Evolutionary conservation across 2,329 filamentous ascomycete genomes (phyloP), one percentile per base, ranked within the genome.

Genomic region (Coniella vitis): DNA sequence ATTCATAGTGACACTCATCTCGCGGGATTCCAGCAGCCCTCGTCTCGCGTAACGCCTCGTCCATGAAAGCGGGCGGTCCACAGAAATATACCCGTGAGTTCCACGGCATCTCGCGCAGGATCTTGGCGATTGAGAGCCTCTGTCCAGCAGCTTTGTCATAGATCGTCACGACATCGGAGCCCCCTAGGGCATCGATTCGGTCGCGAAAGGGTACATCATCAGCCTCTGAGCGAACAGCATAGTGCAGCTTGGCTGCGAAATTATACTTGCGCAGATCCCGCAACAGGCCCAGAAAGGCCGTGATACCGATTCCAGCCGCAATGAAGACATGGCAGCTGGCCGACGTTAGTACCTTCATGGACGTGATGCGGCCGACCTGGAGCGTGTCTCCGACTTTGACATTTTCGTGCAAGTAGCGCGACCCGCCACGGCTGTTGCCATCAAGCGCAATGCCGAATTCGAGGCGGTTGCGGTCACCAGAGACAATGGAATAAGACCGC

Each of bases 301-400:
- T 86, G 53, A 86, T 75, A 0, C 82, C 83, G 25, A 86, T 79
- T 0, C 82, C 83, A 9, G 78, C 82, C 0, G 73, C 79, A 25
- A 86, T 74, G 56, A 84, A 78, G 35, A 85, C 68, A 54, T 84
- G 81, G 43, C 76, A 69, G 54, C 76, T 78, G 7, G 76, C 76
- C 1, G 70, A 64, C 2, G 51, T 58, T 0, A 65, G 67, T 2
- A 72, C 61, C 2, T 70, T 69, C 20, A 81, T 69, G 37, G 71
- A 75, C 0, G 72, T 78, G 25, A 82, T 70, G 29, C 69, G 69
- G 2, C 74, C 71, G 1, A 78, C 71, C 8, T 71, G 67, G 7
- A 86, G 55, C 3, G 67, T 55, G 49, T 79, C 73, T 0, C 77
- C 78, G 1, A 70, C 63, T 0, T 69, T 58, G 1, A 72, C 62